These are phyloP conservation scores for Peniophora sp. DNA, from an alignment of 1,284 basidiomycete genomes.

Conservation along the genomic window DNA sequence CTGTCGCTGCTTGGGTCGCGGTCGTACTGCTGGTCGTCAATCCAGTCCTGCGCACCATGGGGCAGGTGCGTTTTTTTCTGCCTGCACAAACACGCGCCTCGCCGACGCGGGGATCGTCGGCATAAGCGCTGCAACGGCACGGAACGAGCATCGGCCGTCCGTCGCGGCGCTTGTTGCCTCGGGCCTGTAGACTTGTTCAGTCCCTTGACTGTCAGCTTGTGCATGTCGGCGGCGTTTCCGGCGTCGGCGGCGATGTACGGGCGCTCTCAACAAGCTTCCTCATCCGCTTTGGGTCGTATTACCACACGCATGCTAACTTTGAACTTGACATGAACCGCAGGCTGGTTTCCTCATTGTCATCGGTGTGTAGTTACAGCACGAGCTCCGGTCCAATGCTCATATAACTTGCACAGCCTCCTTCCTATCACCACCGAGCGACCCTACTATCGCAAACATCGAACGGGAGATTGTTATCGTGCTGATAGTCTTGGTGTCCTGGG, in stretches of 20 bases:
- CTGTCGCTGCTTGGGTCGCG: slow-evolving; percentile 57
- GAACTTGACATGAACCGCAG: slow-evolving; percentile 19
- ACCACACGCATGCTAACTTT: not conserved
- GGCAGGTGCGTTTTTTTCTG: slow-evolving; percentile 37
- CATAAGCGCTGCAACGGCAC: not conserved
- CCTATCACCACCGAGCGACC: slow-evolving; percentile 61
- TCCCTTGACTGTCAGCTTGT: not conserved
- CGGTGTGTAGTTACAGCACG: slow-evolving; percentile 23
- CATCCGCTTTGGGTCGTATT: too few species aligned
- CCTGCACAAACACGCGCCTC: not conserved
- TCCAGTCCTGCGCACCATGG: slow-evolving; percentile 40
- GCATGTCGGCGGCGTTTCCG: not conserved
- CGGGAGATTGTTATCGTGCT: slow-evolving; percentile 56
- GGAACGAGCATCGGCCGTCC: not conserved
- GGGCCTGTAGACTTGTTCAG: slow-evolving; percentile 5
- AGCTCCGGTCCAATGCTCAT: slow-evolving; percentile 1
- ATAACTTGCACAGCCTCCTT: slow-evolving; percentile 38
- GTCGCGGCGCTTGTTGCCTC: not conserved
- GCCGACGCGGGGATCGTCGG: not conserved
- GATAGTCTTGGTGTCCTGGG: slow-evolving; percentile 51
- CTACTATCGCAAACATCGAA: slow-evolving; percentile 62
- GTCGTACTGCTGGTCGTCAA: slow-evolving; percentile 59
- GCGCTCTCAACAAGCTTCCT: too few species aligned
- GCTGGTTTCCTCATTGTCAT: slow-evolving; percentile 64
- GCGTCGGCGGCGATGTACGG: too few species aligned